Evolutionary conservation across 2,329 filamentous ascomycete species (phyloP), one percentile per base, ranked within the genome.

Genomic region (Rutstroemia sp.): DNA sequence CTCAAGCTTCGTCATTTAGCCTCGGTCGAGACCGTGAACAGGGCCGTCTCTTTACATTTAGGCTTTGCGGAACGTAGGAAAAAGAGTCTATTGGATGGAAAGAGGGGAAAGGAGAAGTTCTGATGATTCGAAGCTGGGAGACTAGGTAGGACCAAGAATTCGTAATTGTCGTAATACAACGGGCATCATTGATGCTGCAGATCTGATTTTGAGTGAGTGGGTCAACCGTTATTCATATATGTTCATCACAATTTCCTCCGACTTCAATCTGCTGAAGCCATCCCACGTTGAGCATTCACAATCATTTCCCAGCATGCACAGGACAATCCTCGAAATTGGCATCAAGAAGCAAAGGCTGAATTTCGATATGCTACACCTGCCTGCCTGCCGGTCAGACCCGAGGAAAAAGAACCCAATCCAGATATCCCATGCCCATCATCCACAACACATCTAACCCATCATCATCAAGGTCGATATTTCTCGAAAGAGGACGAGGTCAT

Each of bases 341-440:
- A 50, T 55, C 46, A 50, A 55, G 42, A 55, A 62, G 57, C 42
- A 53, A 47, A 27, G n/a, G 34, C 27, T 52, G 36, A 57, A 40
- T 30, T 49, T 44, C 53, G 39, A 55, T 55, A 55, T 51, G 53
- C 53, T 55, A 55, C 53, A 51, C 53, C 53, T 55, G 53, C 53
- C 27, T 55, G 53, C 53, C 53, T 55, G 53, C 53, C 53, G 50
- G 40, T 51, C 53, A 55, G 50, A 47, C 47, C 53, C 53, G 53
- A 55, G 53, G 53, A 51, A 55, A 55, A 55, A 27, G 50, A 55
- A 51, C 53, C 53, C 17, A 14, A 55, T 55, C 53, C 53, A 34
- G 38, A 55, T 55, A 55, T 55, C 47, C 30, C 53, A 55, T 55
- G 39, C 47, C 46, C 44, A 55, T 51, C 47, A 48, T 51, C 46